Conservation (phyloP, 2,329 filamentous ascomycete genomes). For the Talaromyces sp. region DNA sequence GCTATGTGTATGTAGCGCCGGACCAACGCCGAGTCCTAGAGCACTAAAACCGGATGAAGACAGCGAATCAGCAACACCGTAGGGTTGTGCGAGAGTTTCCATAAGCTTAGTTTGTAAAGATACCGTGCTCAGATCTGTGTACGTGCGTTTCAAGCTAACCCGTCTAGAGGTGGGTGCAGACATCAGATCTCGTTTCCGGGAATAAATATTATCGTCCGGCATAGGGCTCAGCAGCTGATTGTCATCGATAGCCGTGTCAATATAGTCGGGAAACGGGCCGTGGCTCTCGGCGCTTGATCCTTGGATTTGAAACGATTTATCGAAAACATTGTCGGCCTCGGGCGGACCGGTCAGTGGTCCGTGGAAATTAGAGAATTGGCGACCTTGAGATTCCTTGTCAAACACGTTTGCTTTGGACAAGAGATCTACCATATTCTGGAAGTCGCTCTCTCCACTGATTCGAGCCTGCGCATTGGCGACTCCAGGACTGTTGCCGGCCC, state of each 20-base stretch:
- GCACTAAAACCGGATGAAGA: constrained; percentile 31
- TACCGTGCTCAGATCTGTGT: constrained; percentile 74
- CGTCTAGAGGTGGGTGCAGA: constrained; percentile 55
- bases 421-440: constrained; percentile 86
- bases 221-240: constrained; percentile 25
- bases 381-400: constrained; percentile 51
- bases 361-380: constrained; percentile 41
- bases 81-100: constrained; percentile 81
- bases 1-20: constrained; percentile 77
- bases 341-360: constrained; percentile 80
- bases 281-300: constrained; percentile 25
- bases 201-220: constrained; percentile 25
- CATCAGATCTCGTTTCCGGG: constrained; percentile 28
- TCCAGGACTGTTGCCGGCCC: constrained; percentile 69
- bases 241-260: constrained; percentile 18
- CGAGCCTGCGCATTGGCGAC: constrained; percentile 81
- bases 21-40: constrained; percentile 36
- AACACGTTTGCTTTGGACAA: constrained; percentile 77
- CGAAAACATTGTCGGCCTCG: constrained; percentile 75
- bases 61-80: constrained; percentile 52
- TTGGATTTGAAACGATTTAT: constrained; percentile 63
- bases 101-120: constrained; percentile 77
- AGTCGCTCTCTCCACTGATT: constrained; percentile 74
- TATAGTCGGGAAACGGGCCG: constrained; percentile 12
- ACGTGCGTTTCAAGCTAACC: constrained; percentile 74